phyloP scores from a whole-genome alignment of 2,329 filamentous ascomycete species.

The Paecilomyces niveus region DNA sequence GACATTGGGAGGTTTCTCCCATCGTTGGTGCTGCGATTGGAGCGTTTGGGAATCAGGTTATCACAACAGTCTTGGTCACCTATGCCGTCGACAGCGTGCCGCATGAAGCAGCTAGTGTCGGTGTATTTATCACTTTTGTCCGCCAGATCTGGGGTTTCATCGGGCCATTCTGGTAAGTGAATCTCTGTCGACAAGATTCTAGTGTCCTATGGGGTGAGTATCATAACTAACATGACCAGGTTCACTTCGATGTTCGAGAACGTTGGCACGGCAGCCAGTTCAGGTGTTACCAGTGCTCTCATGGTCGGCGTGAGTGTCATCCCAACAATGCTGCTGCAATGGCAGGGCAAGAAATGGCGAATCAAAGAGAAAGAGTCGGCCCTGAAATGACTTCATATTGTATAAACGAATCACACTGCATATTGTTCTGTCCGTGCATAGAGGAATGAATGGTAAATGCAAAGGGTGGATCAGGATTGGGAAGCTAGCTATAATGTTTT shows the following conservation, averaged over 20 bases:
- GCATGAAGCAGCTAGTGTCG: slow-evolving; percentile 47
- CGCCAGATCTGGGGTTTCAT: slow-evolving; percentile 50
- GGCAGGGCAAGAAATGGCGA: slow-evolving; percentile 9
- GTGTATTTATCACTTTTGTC: slow-evolving; percentile 53
- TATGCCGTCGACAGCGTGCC: slow-evolving; percentile 54
- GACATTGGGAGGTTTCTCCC: slow-evolving; percentile 50
- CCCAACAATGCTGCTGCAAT: slow-evolving; percentile 20
- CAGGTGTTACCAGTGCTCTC: slow-evolving; percentile 19
- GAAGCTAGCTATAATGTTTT: no score
- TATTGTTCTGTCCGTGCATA: background rate
- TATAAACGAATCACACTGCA: background rate
- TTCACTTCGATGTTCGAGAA: slow-evolving; percentile 28
- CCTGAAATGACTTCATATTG: background rate
- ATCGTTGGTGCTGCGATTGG: slow-evolving; percentile 47
- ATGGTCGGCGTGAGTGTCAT: slow-evolving; percentile 22
- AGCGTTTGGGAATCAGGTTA: slow-evolving; percentile 52
- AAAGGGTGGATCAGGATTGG: background rate
- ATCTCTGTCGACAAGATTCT: background rate
- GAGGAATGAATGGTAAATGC: background rate
- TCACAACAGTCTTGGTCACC: slow-evolving; percentile 54
- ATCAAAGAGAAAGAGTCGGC: background rate
- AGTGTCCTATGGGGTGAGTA: background rate
- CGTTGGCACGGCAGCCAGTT: slow-evolving; percentile 22
- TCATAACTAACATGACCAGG: slow-evolving; percentile 12
- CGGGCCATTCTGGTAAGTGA: slow-evolving; percentile 26